Evolutionary conservation across 129 eudicot species (phyloP), one percentile per base, ranked within the genome.

Genomic region (Glebionis coronaria): DNA sequence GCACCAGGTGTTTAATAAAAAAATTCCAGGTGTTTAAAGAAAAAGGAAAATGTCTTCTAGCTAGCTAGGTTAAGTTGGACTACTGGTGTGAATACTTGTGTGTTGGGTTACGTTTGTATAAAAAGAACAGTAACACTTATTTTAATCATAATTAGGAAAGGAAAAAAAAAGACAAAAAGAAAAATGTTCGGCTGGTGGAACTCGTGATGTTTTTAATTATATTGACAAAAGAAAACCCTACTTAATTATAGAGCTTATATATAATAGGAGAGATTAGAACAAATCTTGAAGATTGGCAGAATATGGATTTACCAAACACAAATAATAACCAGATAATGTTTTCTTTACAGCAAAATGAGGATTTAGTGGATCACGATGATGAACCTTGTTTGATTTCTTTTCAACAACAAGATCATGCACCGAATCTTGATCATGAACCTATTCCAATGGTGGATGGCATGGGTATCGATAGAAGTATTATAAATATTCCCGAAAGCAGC

Each of bases 331-430:
- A 76, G 40, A 18, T 58, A 49, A 67, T 76, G 77, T 79, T 69
- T 18, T 62, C 87, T 73, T 76, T 82, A 65, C 76, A 76, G 52
- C 78, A 68, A 67, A 65, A 52, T 9, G 74, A 72, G n/a, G 82
- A 81, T 59, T 47, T 73, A 12, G 42, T 77, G 61, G 76, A 65
- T 76, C 60, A 83, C n/a, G n/a, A n/a, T 5, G 74, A 72, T 9
- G 72, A 71, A 44, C n/a, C 80, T 55, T 11, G 9, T 65, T 14
- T 71, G 68, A 78, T 75, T 42, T 56, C 70, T 11, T 72, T 61
- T 14, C 79, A 63, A 15, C 76, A 79, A 61, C 20, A 78, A 63
- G 38, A 67, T 60, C 65, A 44, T 12, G 62, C 49, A 68, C 73
- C 12, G 0, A 72, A 82, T 73, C 80, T 68, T 71, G 25, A 45